Base-by-base conservation (phyloP, 257 asterid species). In the Phtheirospermum japonicum region DNA sequence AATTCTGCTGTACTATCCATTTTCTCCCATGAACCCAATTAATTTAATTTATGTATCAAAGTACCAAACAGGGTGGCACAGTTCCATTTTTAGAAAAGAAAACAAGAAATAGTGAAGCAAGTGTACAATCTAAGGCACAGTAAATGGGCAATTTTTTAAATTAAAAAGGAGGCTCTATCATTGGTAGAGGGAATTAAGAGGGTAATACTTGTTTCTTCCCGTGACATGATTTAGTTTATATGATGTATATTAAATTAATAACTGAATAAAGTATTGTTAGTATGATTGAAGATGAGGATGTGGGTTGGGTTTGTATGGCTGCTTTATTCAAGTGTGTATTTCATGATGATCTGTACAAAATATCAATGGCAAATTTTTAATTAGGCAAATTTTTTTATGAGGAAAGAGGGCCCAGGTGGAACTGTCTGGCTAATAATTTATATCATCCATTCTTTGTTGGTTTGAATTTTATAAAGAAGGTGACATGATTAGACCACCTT, bases 241-340 rank as follows among this genome's bases (percentile, higher is more conserved):
- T 53, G 7, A 7, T 10, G 28, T 11, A 18, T 45, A 46, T 16
- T 54, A 32, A 51, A 30, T 18, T 55, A 11, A 40, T 40, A 40
- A 40, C 2, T 23, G 45, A 62, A 53, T 71, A 64, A 33, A 59
- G 71, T 59, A 62, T 56, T 37, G 30, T 39, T 14, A 16, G 46
- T 54, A 70, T 74, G 73, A 79, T 66, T 72, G 76, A 51, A 45
- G 73, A 73, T 64, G 79, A 66, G 74, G 76, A 69, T 69, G 75
- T 69, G 72, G 69, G 74, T 65, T 70, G 73, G 59, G 59, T 71
- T 65, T 67, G 63, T 73, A 49, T 49, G 48, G 43, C 54, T 60
- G 57, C 63, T 71, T 71, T 12, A 59, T 32, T 63, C 48, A 51
- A 75, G 66, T 53, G 50, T 32, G 51, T 62, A 23, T 55, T 51